These are phyloP conservation scores for Vararia minispora DNA, from an alignment of 768 basidiomycete species.

Conservation along the genomic window DNA sequence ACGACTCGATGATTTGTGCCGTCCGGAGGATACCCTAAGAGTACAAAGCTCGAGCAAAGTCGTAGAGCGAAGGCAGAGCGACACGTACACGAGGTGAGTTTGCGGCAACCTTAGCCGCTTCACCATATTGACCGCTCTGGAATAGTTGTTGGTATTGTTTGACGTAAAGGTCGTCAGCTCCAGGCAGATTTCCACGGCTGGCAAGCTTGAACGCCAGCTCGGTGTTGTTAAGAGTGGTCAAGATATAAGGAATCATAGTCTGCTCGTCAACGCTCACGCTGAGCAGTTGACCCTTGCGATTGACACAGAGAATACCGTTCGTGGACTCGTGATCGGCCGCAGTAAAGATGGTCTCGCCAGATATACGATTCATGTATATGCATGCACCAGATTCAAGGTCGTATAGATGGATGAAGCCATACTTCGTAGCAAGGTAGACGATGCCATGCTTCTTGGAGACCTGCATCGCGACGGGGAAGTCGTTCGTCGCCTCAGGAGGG, in stretches of 20 bases:
- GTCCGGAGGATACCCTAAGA: conserved; percentile 87
- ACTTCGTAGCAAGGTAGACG: conserved; percentile 95
- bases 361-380: conserved; percentile 99
- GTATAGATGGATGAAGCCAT: conserved; percentile 98
- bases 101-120: conserved; percentile 96
- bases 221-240: conserved; percentile 89
- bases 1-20: conserved; percentile 89
- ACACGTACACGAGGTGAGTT: conserved; percentile 78
- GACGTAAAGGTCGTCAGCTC: conserved; percentile 93
- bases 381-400: conserved; percentile 96
- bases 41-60: not conserved
- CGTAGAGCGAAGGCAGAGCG: conserved; percentile 2
- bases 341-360: conserved; percentile 98
- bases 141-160: conserved; percentile 92
- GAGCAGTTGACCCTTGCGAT: conserved; percentile 98
- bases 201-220: conserved; percentile 98
- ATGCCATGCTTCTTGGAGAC: conserved; percentile 96
- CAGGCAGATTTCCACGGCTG: conserved; percentile 90
- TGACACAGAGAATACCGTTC: conserved; percentile 96
- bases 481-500: conserved; percentile 94
- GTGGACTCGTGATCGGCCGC: conserved; percentile 93
- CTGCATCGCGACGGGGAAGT: conserved; percentile 99
- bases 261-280: conserved; percentile 96
- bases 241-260: conserved; percentile 90
- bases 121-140: conserved; percentile 76